Evolutionary conservation across 768 basidiomycete genomes (phyloP).

Genomic region (Mycena latifolia): DNA sequence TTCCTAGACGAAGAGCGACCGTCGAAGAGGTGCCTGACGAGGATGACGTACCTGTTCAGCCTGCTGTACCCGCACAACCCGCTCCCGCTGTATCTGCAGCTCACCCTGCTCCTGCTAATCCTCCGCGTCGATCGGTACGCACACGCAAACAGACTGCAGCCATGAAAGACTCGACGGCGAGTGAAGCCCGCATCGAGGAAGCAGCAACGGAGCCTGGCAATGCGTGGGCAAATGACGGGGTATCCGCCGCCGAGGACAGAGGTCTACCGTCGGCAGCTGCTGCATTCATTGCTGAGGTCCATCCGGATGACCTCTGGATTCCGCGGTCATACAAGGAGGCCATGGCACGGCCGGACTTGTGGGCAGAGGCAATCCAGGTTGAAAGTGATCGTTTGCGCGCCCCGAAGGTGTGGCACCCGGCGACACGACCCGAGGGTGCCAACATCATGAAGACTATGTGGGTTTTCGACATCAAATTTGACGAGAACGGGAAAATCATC

Average conservation of each 20-base stretch:
- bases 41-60: no score
- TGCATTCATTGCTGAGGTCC: not conserved
- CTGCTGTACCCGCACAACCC: no score
- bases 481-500: conserved; percentile 41
- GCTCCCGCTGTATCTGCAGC: no score
- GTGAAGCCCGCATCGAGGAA: not conserved
- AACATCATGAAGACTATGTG: conserved; percentile 28
- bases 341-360: conserved; percentile 1
- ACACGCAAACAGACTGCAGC: no score
- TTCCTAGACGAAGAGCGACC: no score
- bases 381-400: not conserved
- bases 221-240: conserved; percentile 3
- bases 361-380: not conserved
- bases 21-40: no score
- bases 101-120: no score
- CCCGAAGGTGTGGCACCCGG: conserved; percentile 37
- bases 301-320: conserved; percentile 12
- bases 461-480: conserved; percentile 45
- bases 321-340: conserved; percentile 13
- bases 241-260: not conserved
- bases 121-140: not conserved
- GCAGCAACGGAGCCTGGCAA: not conserved
- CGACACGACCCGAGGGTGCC: not conserved
- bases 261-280: not conserved
- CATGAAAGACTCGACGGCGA: not conserved